phyloP scores from a whole-genome alignment of 352 stramenopile species.

The Pythium aristosporum region DNA sequence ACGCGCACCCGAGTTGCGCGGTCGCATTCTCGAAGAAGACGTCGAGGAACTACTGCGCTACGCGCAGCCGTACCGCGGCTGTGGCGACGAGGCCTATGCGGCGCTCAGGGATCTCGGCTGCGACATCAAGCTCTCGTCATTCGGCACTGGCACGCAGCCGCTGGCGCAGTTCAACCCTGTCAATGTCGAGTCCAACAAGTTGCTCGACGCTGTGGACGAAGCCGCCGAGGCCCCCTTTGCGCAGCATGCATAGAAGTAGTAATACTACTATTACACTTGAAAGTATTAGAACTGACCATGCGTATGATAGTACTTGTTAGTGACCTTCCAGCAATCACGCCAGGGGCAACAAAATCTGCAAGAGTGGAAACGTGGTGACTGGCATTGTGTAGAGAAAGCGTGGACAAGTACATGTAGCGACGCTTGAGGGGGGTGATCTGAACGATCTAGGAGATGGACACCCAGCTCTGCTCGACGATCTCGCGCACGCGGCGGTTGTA shows the following conservation, averaged over 20 bases:
- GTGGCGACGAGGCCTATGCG: slow-evolving; percentile 77
- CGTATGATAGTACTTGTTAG: no score
- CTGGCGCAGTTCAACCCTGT: slow-evolving; percentile 67
- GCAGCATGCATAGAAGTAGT: slow-evolving; percentile 10
- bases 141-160: slow-evolving; percentile 36
- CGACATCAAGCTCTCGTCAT: slow-evolving; percentile 65
- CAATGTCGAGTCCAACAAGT: slow-evolving; percentile 52
- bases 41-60: slow-evolving; percentile 62
- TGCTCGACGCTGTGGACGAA: slow-evolving; percentile 52
- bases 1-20: slow-evolving; percentile 52
- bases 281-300: no score
- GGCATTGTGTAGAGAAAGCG: not conserved
- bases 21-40: slow-evolving; percentile 60
- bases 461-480: slow-evolving; percentile 98
- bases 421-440: not conserved
- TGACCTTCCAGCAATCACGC: no score
- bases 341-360: no score
- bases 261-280: no score
- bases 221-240: slow-evolving; percentile 54
- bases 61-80: slow-evolving; percentile 62
- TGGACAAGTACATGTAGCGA: not conserved
- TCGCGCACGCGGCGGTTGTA: slow-evolving; percentile 99
- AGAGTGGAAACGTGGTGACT: no score
- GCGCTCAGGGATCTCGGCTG: slow-evolving; percentile 72
- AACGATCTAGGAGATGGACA: slow-evolving; percentile 72